Evolutionary conservation across 495 filamentous ascomycete genomes (phyloP).

Genomic region (Penicillium herquei): DNA sequence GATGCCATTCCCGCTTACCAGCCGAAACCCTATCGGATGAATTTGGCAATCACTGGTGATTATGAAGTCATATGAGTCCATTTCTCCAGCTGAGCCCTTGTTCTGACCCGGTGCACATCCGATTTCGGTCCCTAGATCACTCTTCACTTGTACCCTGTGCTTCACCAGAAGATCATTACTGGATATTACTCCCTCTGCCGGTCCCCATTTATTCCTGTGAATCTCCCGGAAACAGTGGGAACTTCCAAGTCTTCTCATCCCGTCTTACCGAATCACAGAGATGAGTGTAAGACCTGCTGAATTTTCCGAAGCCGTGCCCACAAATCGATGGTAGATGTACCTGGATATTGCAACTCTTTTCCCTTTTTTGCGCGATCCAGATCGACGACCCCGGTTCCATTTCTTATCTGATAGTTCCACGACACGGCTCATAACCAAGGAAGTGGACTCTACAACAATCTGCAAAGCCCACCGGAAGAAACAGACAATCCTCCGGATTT

Average conservation of each 20-base stretch:
- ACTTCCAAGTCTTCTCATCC: background rate
- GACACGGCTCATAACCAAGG: constrained; percentile 14
- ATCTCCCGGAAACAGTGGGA: constrained; percentile 15
- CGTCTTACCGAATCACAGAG: background rate
- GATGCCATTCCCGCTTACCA: constrained; percentile 7
- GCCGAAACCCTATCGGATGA: constrained; percentile 19
- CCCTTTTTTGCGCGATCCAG: constrained; percentile 2
- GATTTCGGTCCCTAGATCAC: background rate
- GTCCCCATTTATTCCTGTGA: constrained; percentile 8
- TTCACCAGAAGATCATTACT: constrained; percentile 10
- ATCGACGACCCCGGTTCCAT: constrained; percentile 19
- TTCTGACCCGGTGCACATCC: background rate
- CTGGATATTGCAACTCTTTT: background rate
- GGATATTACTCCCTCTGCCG: background rate
- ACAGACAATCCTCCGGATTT: background rate
- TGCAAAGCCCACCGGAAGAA: background rate
- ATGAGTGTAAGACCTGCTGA: background rate
- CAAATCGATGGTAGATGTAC: background rate
- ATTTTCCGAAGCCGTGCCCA: background rate
- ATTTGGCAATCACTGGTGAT: constrained; percentile 5
- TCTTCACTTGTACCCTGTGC: background rate
- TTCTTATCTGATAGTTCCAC: constrained; percentile 19
- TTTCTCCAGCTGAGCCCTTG: background rate
- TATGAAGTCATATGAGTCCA: constrained; percentile 3
- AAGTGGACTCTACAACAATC: constrained; percentile 15